phyloP scores from a whole-genome alignment of 129 eudicot species.

The Flaveria linearis region DNA sequence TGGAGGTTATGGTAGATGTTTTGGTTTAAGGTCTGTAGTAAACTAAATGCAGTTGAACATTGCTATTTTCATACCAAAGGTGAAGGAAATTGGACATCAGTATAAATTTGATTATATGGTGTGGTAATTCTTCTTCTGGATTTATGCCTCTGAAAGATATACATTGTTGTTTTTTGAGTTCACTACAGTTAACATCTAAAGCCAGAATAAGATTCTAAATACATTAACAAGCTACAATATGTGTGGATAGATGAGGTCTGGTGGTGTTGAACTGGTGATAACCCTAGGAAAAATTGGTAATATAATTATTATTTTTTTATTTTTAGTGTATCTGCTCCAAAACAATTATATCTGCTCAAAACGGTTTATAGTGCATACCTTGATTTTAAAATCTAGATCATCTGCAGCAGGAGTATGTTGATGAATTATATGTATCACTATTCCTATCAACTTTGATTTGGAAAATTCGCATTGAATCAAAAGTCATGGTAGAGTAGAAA shows the following conservation, averaged over 20 bases:
- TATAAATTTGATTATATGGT: too few relatives aligned
- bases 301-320: background rate
- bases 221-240: background rate
- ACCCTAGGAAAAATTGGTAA: background rate
- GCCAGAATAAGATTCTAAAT: background rate
- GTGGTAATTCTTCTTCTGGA: background rate
- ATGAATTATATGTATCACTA: background rate
- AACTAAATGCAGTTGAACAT: background rate
- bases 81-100: too few relatives aligned
- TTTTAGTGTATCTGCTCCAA: background rate
- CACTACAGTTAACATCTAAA: background rate
- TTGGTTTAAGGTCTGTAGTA: background rate
- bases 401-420: background rate
- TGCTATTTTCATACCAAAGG: background rate
- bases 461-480: background rate
- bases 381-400: background rate
- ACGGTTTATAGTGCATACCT: background rate
- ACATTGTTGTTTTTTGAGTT: background rate
- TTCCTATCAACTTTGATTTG: background rate
- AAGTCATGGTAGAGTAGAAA: background rate
- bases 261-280: background rate
- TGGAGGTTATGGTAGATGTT: conserved; percentile 13
- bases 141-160: too few relatives aligned
- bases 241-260: background rate
- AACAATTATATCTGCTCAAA: background rate